Evolutionary conservation across 805 yeast species (phyloP).

Genomic region (Wickerhamomyces mucosus): DNA sequence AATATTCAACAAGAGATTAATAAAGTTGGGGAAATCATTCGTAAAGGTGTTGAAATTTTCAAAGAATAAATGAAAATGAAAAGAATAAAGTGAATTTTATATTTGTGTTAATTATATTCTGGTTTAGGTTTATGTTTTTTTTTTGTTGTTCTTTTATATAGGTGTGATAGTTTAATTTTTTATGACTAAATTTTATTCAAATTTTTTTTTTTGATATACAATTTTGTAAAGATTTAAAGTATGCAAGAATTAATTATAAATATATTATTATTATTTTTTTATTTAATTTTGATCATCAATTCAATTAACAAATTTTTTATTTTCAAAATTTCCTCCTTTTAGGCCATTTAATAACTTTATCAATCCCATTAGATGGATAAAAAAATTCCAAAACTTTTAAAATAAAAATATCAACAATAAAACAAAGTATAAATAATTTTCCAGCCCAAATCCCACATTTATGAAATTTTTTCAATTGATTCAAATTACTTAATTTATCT

Average conservation of each 20-base stretch:
- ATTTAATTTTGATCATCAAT: too few species aligned
- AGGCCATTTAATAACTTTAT: slow-evolving; percentile 77
- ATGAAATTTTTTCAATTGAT: slow-evolving; percentile 55
- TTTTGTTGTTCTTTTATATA: too few species aligned
- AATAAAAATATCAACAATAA: slow-evolving; percentile 69
- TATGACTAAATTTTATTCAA: too few species aligned
- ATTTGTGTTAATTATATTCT: background rate
- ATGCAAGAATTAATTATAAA: too few species aligned
- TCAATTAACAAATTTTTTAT: too few species aligned
- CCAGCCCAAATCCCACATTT: slow-evolving; percentile 82
- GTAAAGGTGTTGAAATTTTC: background rate
- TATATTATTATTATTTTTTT: too few species aligned
- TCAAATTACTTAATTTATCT: slow-evolving; percentile 29
- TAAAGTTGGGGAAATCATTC: slow-evolving; percentile 24
- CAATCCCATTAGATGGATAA: slow-evolving; percentile 64
- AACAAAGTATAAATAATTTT: slow-evolving; percentile 67
- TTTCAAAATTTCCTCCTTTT: too few species aligned
- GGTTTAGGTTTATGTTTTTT: slow-evolving; percentile 4
- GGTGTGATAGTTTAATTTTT: too few species aligned
- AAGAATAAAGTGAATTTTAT: background rate
- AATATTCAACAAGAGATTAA: slow-evolving; percentile 47
- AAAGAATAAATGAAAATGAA: too few species aligned
- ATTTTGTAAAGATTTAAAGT: too few species aligned
- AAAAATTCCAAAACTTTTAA: slow-evolving; percentile 54
- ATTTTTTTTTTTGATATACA: too few species aligned